Evolutionary conservation across 2,329 filamentous ascomycete species (phyloP).

Genomic region (Neonectria ditissima): DNA sequence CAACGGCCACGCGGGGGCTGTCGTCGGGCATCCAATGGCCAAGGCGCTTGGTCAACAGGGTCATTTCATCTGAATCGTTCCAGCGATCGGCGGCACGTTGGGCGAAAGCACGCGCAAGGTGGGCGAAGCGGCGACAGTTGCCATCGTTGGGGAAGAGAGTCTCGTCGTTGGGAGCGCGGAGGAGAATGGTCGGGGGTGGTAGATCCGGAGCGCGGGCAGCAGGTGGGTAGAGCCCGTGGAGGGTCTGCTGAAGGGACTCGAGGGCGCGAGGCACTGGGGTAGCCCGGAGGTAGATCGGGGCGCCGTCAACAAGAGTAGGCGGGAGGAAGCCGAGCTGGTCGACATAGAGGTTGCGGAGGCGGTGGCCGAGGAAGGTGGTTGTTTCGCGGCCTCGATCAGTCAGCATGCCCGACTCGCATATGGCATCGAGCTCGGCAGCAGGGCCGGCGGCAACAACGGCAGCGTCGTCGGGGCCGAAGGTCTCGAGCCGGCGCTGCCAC

Average conservation of each 20-base stretch:
- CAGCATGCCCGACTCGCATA: constrained; percentile 84
- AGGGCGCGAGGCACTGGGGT: constrained; percentile 81
- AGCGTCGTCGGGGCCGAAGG: constrained; percentile 78
- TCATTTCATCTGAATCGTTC: constrained; percentile 85
- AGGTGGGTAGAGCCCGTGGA: constrained; percentile 79
- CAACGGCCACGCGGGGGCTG: constrained; percentile 78
- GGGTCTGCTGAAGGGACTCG: constrained; percentile 81
- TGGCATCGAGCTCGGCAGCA: constrained; percentile 76
- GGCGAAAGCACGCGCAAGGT: constrained; percentile 77
- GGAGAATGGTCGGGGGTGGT: constrained; percentile 73
- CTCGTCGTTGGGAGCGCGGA: constrained; percentile 75
- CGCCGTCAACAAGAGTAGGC: constrained; percentile 62
- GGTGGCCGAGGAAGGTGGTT: constrained; percentile 75
- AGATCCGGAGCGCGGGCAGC: constrained; percentile 59
- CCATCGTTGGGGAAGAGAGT: constrained; percentile 84
- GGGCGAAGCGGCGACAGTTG: constrained; percentile 78
- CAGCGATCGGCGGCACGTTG: constrained; percentile 77
- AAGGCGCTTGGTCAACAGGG: constrained; percentile 80
- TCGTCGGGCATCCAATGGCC: constrained; percentile 87
- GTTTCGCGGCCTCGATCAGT: constrained; percentile 81
- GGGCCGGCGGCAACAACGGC: constrained; percentile 77
- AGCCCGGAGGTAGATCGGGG: constrained; percentile 78
- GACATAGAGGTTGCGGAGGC: constrained; percentile 79
- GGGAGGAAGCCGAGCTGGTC: constrained; percentile 81
- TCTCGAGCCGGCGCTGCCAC: constrained; percentile 83